Evolutionary conservation across 139 green algal species (phyloP), one percentile per base, ranked within the genome.

Genomic region (Pycnococcus provasolii): DNA sequence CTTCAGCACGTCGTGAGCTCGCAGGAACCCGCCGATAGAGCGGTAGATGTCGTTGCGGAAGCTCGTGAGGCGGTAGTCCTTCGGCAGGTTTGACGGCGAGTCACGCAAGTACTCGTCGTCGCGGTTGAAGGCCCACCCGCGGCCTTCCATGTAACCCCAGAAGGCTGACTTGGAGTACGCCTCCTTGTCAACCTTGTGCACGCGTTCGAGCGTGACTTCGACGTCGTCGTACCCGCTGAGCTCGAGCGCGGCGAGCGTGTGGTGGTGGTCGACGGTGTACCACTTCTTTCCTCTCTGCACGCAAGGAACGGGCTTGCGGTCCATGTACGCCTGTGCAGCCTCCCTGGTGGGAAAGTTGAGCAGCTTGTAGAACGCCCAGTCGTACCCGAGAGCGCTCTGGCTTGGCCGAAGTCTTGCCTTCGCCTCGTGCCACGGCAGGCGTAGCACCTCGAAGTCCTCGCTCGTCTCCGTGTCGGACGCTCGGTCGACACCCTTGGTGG

Each of bases 1-100:
- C 55, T 73, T 55, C 42, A 73, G 54, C 6, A 64, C 5, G 4
- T 54, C 40, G 37, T 66, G 26, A 8, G 42, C 40, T 39, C 66
- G 54, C 37, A 7, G 5, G 42, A 73, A 73, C 15, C 66, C 66
- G 2, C 66, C 66, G 39, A 73, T 37, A 5, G 53, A 66, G 66
- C 66, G 66, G 45, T 59, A 73, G 7, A 73, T n/a, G 54, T 73
- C 66, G 51, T 73, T 73, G 5, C 66, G n/a, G 59, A 73, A 73
- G 6, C 37, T 43, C 52, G 11, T 13, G 9, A 73, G 3, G 39
- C 65, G n/a, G 40, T 55, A 73, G 59, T 13, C 51, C 57, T 53
- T 43, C 1, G 66, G 66, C n/a, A 73, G 42, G 45, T 46, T 39
- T 11, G 2, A n/a, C 13, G 39, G 58, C 5, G 9, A 9, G 3